Percentiles rank a stretch among this genome's conserved stretches.
These are phyloP conservation scores for Nakazawaea populi DNA, from an alignment of 805 yeast genomes.

Conservation along the genomic window DNA sequence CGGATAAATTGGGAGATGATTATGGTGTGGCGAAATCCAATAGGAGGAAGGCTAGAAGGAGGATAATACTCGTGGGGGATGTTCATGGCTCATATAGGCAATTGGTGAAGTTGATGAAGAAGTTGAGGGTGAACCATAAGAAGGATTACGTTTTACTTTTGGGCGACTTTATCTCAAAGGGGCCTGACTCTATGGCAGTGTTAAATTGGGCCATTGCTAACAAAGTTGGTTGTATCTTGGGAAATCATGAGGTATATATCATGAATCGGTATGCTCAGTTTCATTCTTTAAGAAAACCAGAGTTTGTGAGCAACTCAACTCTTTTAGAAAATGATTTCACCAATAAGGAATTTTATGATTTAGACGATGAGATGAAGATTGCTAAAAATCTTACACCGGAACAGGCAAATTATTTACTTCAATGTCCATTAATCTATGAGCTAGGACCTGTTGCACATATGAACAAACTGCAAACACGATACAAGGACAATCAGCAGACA, in stretches of 20 bases:
- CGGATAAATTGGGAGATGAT: constrained; percentile 12
- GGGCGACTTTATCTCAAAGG: constrained; percentile 86
- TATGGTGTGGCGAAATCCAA: background rate
- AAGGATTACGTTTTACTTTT: constrained; percentile 50
- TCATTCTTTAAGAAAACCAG: constrained; percentile 37
- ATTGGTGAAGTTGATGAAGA: constrained; percentile 45
- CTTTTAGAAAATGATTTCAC: constrained; percentile 11
- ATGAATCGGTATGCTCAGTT: constrained; percentile 57
- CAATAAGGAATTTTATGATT: constrained; percentile 21
- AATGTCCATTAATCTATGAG: constrained; percentile 57
- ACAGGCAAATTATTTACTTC: constrained; percentile 50
- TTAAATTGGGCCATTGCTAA: constrained; percentile 57
- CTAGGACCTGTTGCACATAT: constrained; percentile 55
- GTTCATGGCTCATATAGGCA: constrained; percentile 73
- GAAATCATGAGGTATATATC: constrained; percentile 81
- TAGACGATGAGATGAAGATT: constrained; percentile 33
- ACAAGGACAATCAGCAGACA: constrained; percentile 17
- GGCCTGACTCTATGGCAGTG: constrained; percentile 67
- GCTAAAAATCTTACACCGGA: constrained; percentile 51
- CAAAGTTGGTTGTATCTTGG: constrained; percentile 69
- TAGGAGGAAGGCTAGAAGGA: constrained; percentile 21
- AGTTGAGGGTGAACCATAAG: constrained; percentile 21
- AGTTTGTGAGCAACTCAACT: constrained; percentile 6
- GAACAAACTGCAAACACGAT: constrained; percentile 16
- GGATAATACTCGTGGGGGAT: constrained; percentile 77